Evolutionary conservation across 768 basidiomycete species (phyloP), one percentile per base, ranked within the genome.

Genomic region (Russula foetens): DNA sequence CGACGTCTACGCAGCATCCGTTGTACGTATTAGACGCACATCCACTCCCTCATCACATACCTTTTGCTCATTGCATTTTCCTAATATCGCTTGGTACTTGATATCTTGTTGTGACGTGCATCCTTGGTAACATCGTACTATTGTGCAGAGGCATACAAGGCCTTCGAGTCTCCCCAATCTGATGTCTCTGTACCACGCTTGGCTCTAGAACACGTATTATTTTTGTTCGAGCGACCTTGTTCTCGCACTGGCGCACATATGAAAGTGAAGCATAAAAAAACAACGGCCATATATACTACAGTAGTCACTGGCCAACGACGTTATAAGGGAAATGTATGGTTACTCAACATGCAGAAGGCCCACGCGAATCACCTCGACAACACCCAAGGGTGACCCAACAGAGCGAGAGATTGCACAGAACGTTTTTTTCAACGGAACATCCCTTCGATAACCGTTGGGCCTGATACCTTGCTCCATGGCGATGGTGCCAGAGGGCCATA

Each of bases 11-110:
- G 39, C 39, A 51, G 38, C 57, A 65, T 58, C 57, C 49, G 45
- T 65, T 84, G 84, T 85, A 86, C 85, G 79, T 81, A 84, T 80
- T 85, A 86, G 83, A 86, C 78, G 85, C 83, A 80, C 81, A 73
- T 73, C 21, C 50, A 56, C 71, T 73, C 69, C 73, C 69, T 70
- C 68, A 59, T 35, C 19, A 26, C 72, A 66, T 70, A 61, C 60
- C 54, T 62, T 56, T 63, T 64, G 59, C 24, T 58, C 66, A 68
- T 71, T 74, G 70, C 71, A 68, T 66, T 70, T 68, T 70, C 67
- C 58, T 71, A 62, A 58, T 69, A 71, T 70, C 62, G 26, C 50
- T 54, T 51, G 61, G 68, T 66, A 19, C 19, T 65, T 39, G 54
- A 45, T 48, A 31, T 65, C 41, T 61, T 46, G 54, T 51, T 61